A percentile compares a stretch with the other conserved stretches of the same genome.
Conservation (phyloP, 257 asterid genomes). For the Penstemon newberryi region DNA sequence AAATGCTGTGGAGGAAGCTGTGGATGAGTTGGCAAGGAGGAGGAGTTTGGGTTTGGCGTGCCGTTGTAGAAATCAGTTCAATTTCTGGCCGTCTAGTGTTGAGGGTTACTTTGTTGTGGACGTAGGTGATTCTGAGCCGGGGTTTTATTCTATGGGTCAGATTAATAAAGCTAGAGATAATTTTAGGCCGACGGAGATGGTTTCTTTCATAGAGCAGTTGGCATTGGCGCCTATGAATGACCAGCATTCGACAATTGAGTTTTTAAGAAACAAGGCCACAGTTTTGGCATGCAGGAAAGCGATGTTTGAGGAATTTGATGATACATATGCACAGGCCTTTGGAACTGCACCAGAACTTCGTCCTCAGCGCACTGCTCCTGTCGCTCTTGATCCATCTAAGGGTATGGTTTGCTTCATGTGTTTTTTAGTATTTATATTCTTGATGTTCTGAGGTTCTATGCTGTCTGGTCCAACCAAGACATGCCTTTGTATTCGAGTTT, state of each 20-base stretch:
- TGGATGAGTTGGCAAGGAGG: conserved; percentile 75
- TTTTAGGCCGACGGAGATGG: conserved; percentile 63
- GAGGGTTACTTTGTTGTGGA: conserved; percentile 68
- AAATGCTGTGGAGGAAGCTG: conserved; percentile 84
- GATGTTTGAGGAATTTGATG: conserved; percentile 80
- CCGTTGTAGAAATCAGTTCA: conserved; percentile 63
- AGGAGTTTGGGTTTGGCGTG: conserved; percentile 75
- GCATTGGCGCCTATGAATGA: conserved; percentile 57
- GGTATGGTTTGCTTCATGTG: conserved; percentile 43
- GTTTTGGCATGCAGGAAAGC: conserved; percentile 73
- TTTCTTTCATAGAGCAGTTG: conserved; percentile 50
- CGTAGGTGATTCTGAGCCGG: conserved; percentile 65
- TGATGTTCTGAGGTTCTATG: too few relatives aligned
- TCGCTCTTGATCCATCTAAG: conserved; percentile 54
- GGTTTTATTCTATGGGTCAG: conserved; percentile 58
- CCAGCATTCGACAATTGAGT: conserved; percentile 40
- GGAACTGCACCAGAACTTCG: conserved; percentile 63
- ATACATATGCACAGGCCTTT: conserved; percentile 92
- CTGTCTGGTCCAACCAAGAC: too few relatives aligned
- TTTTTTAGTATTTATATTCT: neutral
- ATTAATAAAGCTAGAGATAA: conserved; percentile 65
- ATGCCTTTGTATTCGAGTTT: too few relatives aligned
- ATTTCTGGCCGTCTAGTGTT: conserved; percentile 52
- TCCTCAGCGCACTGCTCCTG: conserved; percentile 50
- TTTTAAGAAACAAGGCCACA: conserved; percentile 67